Percentiles rank a stretch among this genome's conserved stretches.
These are phyloP conservation scores for Talaromyces piceae DNA, from an alignment of 2,329 filamentous ascomycete genomes.

Conservation along the genomic window DNA sequence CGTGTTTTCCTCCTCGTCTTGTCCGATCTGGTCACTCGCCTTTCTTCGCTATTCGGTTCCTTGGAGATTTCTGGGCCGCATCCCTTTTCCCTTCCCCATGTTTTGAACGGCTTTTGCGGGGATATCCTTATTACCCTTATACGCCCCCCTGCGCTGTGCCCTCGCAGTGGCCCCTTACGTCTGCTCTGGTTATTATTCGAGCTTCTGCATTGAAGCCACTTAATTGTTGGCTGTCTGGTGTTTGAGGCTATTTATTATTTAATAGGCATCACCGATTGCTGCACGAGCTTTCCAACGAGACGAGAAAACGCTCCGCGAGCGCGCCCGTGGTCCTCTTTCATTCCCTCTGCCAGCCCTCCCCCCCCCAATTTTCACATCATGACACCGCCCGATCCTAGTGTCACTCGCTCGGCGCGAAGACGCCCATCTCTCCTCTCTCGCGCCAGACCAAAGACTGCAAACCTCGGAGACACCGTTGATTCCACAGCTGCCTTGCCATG, in stretches of 20 bases:
- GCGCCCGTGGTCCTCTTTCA: background rate
- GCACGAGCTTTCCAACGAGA: conserved; percentile 8
- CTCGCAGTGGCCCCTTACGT: conserved; percentile 14
- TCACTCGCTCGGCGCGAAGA: conserved; percentile 23
- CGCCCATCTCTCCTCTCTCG: conserved; percentile 33
- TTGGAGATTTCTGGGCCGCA: conserved; percentile 7
- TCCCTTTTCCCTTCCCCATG: conserved; percentile 14
- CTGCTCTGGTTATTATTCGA: background rate
- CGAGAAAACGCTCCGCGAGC: background rate
- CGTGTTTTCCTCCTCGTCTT: background rate
- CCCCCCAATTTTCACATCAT: conserved; percentile 1
- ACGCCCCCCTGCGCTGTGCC: conserved; percentile 5
- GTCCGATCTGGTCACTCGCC: conserved; percentile 1
- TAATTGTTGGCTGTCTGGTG: background rate
- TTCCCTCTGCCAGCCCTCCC: background rate
- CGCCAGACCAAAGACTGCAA: conserved; percentile 31
- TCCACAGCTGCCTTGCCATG: conserved; percentile 8
- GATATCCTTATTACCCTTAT: conserved; percentile 7
- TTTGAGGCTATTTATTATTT: conserved; percentile 1
- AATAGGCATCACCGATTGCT: background rate
- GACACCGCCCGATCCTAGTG: conserved; percentile 17
- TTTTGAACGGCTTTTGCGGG: conserved; percentile 7
- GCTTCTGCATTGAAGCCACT: background rate
- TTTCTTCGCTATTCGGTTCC: conserved; percentile 10
- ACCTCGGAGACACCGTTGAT: conserved; percentile 10